These are phyloP conservation scores for Thalassiosira profunda DNA, from an alignment of 108 stramenopile genomes.

Conservation along the genomic window DNA sequence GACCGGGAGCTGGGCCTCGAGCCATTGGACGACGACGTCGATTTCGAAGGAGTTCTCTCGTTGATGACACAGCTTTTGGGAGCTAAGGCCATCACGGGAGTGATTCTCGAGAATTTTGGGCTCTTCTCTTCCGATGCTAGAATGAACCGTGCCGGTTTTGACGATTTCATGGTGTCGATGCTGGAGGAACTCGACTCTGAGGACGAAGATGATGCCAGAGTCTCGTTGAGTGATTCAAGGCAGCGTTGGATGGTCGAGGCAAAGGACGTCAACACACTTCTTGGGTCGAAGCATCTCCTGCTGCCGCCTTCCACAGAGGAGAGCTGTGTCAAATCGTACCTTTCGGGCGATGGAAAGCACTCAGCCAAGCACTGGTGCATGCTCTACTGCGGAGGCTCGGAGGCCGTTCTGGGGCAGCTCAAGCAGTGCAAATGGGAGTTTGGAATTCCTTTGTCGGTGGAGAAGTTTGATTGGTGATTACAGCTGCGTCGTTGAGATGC, in stretches of 20 bases:
- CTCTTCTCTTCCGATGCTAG: too few relatives aligned
- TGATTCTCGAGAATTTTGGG: conserved; percentile 21
- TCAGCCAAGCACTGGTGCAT: conserved; percentile 35
- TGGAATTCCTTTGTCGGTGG: conserved; percentile 22
- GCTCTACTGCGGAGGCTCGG: conserved; percentile 32
- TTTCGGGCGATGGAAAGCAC: conserved; percentile 26
- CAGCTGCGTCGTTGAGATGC: too few relatives aligned
- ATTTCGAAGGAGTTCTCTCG: conserved; percentile 15
- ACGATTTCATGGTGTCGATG: conserved; percentile 32
- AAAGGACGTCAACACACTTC: conserved; percentile 3
- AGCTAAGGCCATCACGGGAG: conserved; percentile 9
- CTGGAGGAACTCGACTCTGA: conserved; percentile 1
- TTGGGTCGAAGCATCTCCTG: neutral
- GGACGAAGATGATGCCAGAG: conserved; percentile 1
- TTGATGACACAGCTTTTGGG: conserved; percentile 36
- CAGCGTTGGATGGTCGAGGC: conserved; percentile 4
- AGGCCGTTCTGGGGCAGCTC: conserved; percentile 10
- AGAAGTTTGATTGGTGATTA: conserved; percentile 44
- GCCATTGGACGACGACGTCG: neutral
- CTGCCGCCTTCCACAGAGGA: neutral
- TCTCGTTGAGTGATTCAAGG: neutral
- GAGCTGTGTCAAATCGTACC: conserved; percentile 14
- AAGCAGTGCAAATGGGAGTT: conserved; percentile 19
- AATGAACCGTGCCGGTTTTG: conserved; percentile 22
- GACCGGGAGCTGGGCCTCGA: too few relatives aligned